Conservation (phyloP, 495 filamentous ascomycete species). For the Penicillium cinerascens region DNA sequence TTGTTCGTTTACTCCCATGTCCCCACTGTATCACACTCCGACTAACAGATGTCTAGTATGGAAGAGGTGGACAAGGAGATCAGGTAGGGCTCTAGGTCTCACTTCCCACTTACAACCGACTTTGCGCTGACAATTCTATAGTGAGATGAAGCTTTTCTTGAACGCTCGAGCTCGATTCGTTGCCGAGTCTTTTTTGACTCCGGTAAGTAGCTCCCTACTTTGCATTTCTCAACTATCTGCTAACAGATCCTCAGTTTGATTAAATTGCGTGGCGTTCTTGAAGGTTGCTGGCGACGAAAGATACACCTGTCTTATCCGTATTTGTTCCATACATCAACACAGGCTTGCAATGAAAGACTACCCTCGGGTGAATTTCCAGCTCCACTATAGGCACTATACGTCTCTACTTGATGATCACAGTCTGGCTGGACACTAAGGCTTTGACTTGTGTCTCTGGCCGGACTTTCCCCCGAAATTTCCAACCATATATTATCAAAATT, state of each 20-base stretch:
- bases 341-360: constrained; percentile 18
- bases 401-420: not conserved
- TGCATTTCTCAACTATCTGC: not conserved
- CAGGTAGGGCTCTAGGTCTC: not conserved
- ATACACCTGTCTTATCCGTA: constrained; percentile 13
- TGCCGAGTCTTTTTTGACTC: constrained; percentile 95
- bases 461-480: not conserved
- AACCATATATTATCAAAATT: not conserved
- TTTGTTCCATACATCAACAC: constrained; percentile 17
- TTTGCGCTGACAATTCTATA: constrained; percentile 26
- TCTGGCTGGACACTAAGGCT: not conserved
- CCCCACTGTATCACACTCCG: not conserved
- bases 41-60: constrained; percentile 47
- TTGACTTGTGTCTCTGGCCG: not conserved
- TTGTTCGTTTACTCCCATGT: constrained; percentile 41
- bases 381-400: not conserved
- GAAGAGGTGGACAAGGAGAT: constrained; percentile 99
- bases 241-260: constrained; percentile 34
- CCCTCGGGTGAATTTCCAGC: not conserved
- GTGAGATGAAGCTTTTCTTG: constrained; percentile 99
- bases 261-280: constrained; percentile 25
- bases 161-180: constrained; percentile 98
- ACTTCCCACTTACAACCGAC: not conserved
- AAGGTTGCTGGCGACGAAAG: constrained; percentile 16
- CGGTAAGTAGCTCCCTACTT: constrained; percentile 53